Evolutionary conservation across 2,329 filamentous ascomycete genomes (phyloP), one percentile per base, ranked within the genome.

Genomic region (Venturia carpophila): DNA sequence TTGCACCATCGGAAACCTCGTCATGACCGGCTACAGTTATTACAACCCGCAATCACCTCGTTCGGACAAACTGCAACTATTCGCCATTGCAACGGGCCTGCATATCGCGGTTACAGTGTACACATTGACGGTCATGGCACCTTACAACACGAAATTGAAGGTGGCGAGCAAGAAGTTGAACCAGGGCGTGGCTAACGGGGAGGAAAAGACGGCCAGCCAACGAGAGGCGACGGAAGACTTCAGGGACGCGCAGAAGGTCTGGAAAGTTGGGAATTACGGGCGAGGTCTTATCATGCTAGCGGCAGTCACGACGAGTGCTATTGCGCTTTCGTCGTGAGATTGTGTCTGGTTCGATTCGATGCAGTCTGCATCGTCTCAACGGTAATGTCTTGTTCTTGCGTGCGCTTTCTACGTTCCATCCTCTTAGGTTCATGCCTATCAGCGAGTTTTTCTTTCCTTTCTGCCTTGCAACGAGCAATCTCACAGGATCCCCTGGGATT

Each of bases 111-210:
- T 47, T 3, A 62, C 60, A 17, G 39, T 47, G 2, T 62, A 62
- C 60, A 62, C 60, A 27, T 47, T 62, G n/a, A 47, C 27, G 5
- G 13, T 62, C n/a, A 62, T 62, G 60, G 60, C 60, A n/a, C 60
- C 60, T 11, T 62, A 62, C 17, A 62, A 62, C 19, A 42, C 39
- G n/a, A 42, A 47, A 62, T 11, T 62, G n/a, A 47, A 43, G 39
- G 39, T 39, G 17, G 30, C 37, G 19, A 43, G 39, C 19, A n/a
- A 62, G n/a, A 30, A 62, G 37, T 43, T 62, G n/a, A 62, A 62
- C n/a, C 37, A 47, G 13, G 39, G 60, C 34, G 39, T 62, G 19
- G 60, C 39, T 15, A 62, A 43, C 19, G 60, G 60, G 10, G 60
- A 62, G 37, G 60, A 42, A 37, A 47, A 45, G n/a, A 17, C 60